Conservation (phyloP, 768 basidiomycete genomes). For the Leccinum obscurum region DNA sequence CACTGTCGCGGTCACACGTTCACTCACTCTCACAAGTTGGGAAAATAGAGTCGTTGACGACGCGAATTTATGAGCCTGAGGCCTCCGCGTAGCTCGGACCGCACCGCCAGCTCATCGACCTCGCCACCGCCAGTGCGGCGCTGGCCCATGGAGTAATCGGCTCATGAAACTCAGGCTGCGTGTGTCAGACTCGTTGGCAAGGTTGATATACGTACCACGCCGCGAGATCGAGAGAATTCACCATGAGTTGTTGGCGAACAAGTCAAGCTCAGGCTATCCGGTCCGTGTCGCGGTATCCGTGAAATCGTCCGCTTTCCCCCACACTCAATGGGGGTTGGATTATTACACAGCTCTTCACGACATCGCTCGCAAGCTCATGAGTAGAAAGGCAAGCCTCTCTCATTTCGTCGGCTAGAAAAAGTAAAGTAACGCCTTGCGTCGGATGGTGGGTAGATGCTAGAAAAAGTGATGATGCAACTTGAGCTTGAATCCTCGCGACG, state of each 20-base stretch:
- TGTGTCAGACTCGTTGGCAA: too few species aligned
- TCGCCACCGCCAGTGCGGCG: neutral
- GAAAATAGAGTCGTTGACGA: neutral
- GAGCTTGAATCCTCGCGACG: too few species aligned
- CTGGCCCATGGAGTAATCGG: too few species aligned
- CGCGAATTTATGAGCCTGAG: neutral
- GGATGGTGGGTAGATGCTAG: constrained; percentile 15
- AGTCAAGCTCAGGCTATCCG: too few species aligned
- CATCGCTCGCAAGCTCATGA: neutral
- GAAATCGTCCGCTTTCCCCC: too few species aligned
- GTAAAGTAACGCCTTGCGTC: neutral
- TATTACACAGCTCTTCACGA: neutral
- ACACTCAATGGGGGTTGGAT: neutral
- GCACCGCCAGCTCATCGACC: neutral
- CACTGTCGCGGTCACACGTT: neutral
- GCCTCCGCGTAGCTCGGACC: neutral
- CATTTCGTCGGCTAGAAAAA: neutral
- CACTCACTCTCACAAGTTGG: neutral
- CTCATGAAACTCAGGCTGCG: too few species aligned
- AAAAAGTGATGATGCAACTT: constrained; percentile 15
- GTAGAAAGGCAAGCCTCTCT: neutral
- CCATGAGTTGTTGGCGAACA: too few species aligned
- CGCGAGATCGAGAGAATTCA: too few species aligned
- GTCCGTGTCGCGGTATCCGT: too few species aligned
- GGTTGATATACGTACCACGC: too few species aligned